Base-by-base conservation (phyloP, 73 alveolate genomes). In the Breviolum minutum region DNA sequence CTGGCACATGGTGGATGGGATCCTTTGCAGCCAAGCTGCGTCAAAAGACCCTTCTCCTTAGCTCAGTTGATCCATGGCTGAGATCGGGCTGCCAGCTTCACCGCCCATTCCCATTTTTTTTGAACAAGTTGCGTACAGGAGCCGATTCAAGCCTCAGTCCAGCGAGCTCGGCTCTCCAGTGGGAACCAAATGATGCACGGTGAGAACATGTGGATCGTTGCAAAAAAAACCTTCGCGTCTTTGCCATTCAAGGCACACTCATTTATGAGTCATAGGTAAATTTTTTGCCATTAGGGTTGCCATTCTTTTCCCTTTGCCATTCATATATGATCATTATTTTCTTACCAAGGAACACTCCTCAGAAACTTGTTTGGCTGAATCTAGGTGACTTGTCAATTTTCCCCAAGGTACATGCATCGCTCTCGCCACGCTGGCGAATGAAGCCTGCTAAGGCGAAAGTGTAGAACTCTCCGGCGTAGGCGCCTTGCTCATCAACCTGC, bases 371-470 rank as follows among this genome's bases (percentile, higher is more conserved):
- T 27, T 6, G 30, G 74, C 74, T n/a, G n/a, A n/a, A n/a, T n/a
- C n/a, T n/a, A n/a, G n/a, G n/a, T n/a, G n/a, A n/a, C 9, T 26
- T 66, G 71, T 16, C 19, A 20, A n/a, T n/a, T n/a, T n/a, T n/a
- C n/a, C n/a, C n/a, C 97, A 32, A n/a, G 97, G 27, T 98, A 95
- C 99, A 99, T 61, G 99, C 99, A 99, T 99, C 99, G 63, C 99
- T 99, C 97, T 99, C 99, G 87, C 99, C 99, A 95, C 99, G 99
- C 82, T 99, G 89, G 73, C 99, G 99, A 91, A 99, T 99, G 99
- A 99, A 99, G 95, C 99, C 99, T 63, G 99, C 99, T 77, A 99
- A 71, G 89, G 99, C 99, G 82, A 99, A 95, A 64, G 99, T 98
- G 97, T 99, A 93, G 98, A 98, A 97, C 96, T 99, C 99, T 24